A percentile compares a stretch with the other conserved stretches of the same genome.
phyloP scores from a whole-genome alignment of 2,329 filamentous ascomycete genomes.

The Phaeosphaeria sp. region DNA sequence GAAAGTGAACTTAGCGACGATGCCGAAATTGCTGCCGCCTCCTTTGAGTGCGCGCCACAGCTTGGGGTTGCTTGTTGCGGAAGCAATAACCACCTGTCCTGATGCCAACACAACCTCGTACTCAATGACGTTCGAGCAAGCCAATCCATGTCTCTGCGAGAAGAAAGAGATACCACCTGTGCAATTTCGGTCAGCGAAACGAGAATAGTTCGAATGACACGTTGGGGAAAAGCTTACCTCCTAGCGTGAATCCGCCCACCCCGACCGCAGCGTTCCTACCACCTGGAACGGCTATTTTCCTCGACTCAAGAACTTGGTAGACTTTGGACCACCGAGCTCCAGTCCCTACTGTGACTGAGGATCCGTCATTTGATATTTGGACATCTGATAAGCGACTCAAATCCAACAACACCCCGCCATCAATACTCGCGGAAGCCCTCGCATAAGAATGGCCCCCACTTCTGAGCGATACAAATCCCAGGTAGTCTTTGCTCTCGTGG shows the following conservation, averaged over 20 bases:
- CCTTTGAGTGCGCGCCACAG: slow-evolving; percentile 37
- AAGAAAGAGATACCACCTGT: slow-evolving; percentile 21
- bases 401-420: too few relatives aligned
- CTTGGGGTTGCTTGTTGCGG: slow-evolving; percentile 23
- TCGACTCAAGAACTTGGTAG: neutral
- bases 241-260: slow-evolving; percentile 30
- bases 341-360: neutral
- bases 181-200: too few relatives aligned
- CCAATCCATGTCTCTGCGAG: slow-evolving; percentile 16
- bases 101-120: slow-evolving; percentile 24
- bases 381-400: too few relatives aligned
- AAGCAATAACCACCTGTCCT: slow-evolving; percentile 38
- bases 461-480: too few relatives aligned
- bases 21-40: slow-evolving; percentile 47
- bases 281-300: slow-evolving; percentile 11
- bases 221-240: too few relatives aligned
- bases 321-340: neutral
- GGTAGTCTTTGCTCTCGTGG: too few relatives aligned
- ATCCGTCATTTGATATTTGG: too few relatives aligned
- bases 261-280: slow-evolving; percentile 15
- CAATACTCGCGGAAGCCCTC: too few relatives aligned
- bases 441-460: too few relatives aligned
- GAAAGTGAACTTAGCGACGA: neutral
- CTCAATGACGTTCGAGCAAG: slow-evolving; percentile 31
- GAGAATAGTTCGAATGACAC: too few relatives aligned